These are phyloP conservation scores for Epichloe sp. DNA, from an alignment of 2,329 filamentous ascomycete genomes.

Conservation along the genomic window DNA sequence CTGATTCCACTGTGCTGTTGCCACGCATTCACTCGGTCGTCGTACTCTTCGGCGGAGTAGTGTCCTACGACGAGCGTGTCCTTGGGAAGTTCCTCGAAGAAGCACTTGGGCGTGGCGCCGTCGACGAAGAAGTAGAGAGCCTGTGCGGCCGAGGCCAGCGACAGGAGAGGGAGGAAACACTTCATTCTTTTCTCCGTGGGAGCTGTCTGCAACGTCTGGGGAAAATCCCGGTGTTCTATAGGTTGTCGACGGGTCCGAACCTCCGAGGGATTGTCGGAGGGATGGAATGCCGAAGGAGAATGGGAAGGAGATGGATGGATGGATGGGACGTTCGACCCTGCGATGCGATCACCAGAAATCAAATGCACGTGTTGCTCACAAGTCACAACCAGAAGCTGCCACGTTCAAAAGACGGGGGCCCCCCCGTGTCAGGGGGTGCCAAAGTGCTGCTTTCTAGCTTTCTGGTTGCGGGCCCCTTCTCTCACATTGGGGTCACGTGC, in stretches of 20 bases:
- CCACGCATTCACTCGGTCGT: constrained; percentile 57
- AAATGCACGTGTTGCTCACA: too few species aligned
- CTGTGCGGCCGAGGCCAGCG: constrained; percentile 53
- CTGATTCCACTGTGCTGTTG: constrained; percentile 59
- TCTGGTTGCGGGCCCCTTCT: neutral
- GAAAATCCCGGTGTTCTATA: too few species aligned
- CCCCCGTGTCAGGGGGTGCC: too few species aligned
- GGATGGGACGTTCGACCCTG: neutral
- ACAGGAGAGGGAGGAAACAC: constrained; percentile 49
- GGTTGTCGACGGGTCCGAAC: too few species aligned
- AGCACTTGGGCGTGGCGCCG: constrained; percentile 75
- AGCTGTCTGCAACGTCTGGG: too few species aligned
- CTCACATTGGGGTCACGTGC: constrained; percentile 12
- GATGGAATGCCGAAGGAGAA: neutral
- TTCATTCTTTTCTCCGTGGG: constrained; percentile 33
- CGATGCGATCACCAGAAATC: too few species aligned
- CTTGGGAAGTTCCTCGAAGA: constrained; percentile 96
- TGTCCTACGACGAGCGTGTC: constrained; percentile 92
- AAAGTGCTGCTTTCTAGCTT: too few species aligned
- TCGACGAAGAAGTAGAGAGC: constrained; percentile 96
- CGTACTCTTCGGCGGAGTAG: constrained; percentile 77
- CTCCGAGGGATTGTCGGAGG: too few species aligned
- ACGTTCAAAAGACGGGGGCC: too few species aligned
- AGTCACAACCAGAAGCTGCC: too few species aligned
- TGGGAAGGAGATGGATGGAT: neutral